These are phyloP conservation scores for Colletotrichum sidae DNA, from an alignment of 2,329 filamentous ascomycete species.

Conservation along the genomic window DNA sequence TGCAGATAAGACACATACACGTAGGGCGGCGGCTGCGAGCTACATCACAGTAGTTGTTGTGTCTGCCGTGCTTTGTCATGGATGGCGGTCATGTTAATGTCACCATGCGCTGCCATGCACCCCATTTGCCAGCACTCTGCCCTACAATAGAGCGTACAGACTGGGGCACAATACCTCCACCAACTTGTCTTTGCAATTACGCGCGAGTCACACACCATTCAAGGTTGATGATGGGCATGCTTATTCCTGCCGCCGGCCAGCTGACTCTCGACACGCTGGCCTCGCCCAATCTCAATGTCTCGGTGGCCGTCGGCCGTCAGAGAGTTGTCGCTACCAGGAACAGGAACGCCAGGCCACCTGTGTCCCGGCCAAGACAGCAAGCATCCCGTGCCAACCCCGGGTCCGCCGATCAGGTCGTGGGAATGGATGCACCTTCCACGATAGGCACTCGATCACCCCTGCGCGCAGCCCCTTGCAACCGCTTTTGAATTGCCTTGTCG, in stretches of 20 bases:
- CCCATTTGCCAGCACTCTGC: slow-evolving; percentile 1
- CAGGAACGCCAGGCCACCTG: no score
- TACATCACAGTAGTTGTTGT: slow-evolving; percentile 3
- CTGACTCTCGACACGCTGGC: slow-evolving; percentile 10
- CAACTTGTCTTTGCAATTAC: background rate
- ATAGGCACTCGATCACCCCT: slow-evolving; percentile 28
- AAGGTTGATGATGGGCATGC: background rate
- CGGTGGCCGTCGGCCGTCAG: slow-evolving; percentile 15
- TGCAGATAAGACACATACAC: slow-evolving; percentile 34
- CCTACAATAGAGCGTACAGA: background rate
- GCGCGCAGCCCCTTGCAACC: slow-evolving; percentile 23
- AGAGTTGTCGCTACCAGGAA: background rate
- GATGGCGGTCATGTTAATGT: background rate
- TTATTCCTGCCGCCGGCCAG: slow-evolving; percentile 8
- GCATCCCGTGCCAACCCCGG: slow-evolving; percentile 10
- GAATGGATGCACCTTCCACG: slow-evolving; percentile 30
- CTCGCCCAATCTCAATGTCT: background rate
- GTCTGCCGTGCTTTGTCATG: slow-evolving; percentile 10
- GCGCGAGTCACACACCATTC: background rate
- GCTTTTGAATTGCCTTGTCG: background rate
- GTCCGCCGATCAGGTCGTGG: slow-evolving; percentile 25
- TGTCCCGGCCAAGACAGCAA: slow-evolving; percentile 7
- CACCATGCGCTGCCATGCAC: slow-evolving; percentile 13
- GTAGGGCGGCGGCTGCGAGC: slow-evolving; percentile 34
- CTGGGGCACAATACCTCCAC: background rate